Percentiles rank a stretch among this genome's conserved stretches.
These are phyloP conservation scores for Aspergillus avenaceus DNA, from an alignment of 495 filamentous ascomycete genomes.

Conservation along the genomic window DNA sequence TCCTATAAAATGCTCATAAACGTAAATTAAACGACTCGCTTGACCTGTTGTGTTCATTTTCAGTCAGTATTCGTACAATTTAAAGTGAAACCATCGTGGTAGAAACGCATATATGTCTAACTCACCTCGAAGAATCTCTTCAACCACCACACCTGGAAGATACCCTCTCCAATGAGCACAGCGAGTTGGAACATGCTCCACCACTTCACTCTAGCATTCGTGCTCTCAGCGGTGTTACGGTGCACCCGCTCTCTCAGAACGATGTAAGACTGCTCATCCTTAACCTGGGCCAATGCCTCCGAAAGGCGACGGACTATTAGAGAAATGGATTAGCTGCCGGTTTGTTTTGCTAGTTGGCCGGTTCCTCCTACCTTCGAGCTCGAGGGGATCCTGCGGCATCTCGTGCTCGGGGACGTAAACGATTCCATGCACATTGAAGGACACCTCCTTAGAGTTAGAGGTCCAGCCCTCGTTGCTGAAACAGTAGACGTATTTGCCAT, in stretches of 20 bases:
- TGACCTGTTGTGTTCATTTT: constrained; percentile 26
- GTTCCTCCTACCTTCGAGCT: constrained; percentile 65
- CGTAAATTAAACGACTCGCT: constrained; percentile 38
- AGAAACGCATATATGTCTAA: neutral
- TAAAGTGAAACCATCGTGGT: too few relatives aligned
- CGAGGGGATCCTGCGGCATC: constrained; percentile 78
- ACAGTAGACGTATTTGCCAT: constrained; percentile 93
- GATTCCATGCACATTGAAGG: constrained; percentile 98
- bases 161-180: constrained; percentile 83
- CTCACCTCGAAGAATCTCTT: constrained; percentile 96
- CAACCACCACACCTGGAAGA: constrained; percentile 99
- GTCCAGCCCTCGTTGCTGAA: constrained; percentile 98
- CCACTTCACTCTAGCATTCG: constrained; percentile 96
- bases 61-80: neutral
- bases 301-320: constrained; percentile 73
- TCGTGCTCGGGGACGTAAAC: constrained; percentile 94
- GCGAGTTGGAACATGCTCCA: constrained; percentile 97
- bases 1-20: neutral
- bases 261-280: constrained; percentile 97
- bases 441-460: constrained; percentile 90
- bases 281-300: constrained; percentile 83
- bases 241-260: constrained; percentile 92
- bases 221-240: constrained; percentile 97
- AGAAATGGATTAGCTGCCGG: constrained; percentile 11
- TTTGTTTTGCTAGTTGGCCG: neutral